Evolutionary conservation across 306 rosid genomes (phyloP).

Genomic region (Trichosanthes cucumerina): DNA sequence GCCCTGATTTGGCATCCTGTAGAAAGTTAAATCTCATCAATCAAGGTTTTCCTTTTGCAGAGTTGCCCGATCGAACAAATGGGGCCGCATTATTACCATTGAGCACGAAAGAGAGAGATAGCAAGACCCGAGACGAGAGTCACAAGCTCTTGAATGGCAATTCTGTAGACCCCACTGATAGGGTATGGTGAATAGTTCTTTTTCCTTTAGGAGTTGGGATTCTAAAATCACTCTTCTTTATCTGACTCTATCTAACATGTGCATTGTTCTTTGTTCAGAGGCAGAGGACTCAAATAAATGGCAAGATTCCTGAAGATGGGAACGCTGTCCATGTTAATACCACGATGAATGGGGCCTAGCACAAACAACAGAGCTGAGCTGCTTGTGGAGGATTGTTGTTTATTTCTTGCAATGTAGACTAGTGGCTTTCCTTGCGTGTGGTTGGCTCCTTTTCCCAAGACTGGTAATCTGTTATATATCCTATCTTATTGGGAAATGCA

Average conservation of each 20-base stretch:
- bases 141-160: slow-evolving; percentile 89
- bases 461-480: slow-evolving; percentile 8
- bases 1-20: not conserved
- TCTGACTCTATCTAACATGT: not conserved
- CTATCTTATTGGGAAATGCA: slow-evolving; percentile 3
- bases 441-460: slow-evolving; percentile 12
- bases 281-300: slow-evolving; percentile 84
- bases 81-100: slow-evolving; percentile 59
- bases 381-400: slow-evolving; percentile 2
- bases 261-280: slow-evolving; percentile 42
- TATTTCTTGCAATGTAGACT: slow-evolving; percentile 8
- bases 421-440: slow-evolving; percentile 4
- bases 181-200: slow-evolving; percentile 37
- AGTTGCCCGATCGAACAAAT: slow-evolving; percentile 72
- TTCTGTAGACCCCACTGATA: slow-evolving; percentile 67
- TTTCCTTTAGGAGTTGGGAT: slow-evolving; percentile 4
- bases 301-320: slow-evolving; percentile 77
- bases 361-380: not conserved
- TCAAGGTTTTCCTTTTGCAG: slow-evolving; percentile 26
- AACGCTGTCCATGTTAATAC: slow-evolving; percentile 52
- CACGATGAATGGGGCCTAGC: slow-evolving; percentile 57
- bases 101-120: slow-evolving; percentile 63
- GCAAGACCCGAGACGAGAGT: slow-evolving; percentile 72
- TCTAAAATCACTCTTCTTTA: not conserved
- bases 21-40: slow-evolving; percentile 1